These are phyloP conservation scores for Apiospora aurea DNA, from an alignment of 2,329 filamentous ascomycete genomes.

Conservation along the genomic window DNA sequence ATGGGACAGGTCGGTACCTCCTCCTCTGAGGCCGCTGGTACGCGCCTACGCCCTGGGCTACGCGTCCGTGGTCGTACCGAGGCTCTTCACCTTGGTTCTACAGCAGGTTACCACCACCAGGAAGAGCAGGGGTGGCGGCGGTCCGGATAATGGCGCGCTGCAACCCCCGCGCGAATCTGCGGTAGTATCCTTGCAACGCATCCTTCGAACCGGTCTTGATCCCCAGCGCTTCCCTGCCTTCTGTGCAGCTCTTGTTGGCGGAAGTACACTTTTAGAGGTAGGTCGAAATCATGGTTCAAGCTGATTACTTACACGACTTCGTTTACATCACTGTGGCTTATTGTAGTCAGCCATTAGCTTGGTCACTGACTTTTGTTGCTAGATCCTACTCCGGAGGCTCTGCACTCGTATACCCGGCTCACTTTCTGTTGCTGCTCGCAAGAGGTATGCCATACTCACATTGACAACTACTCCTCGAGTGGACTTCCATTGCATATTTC, in stretches of 20 bases:
- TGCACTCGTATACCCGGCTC: conserved; percentile 35
- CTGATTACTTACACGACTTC: background rate
- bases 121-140: conserved; percentile 43
- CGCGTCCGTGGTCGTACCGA: conserved; percentile 63
- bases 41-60: conserved; percentile 69
- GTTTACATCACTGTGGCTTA: conserved; percentile 2
- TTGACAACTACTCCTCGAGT: background rate
- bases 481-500: background rate
- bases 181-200: conserved; percentile 45
- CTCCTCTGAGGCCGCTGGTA: conserved; percentile 60
- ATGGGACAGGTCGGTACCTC: conserved; percentile 51
- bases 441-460: conserved; percentile 41
- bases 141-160: conserved; percentile 35
- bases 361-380: conserved; percentile 20
- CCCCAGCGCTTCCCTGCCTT: conserved; percentile 67
- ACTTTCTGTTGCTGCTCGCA: conserved; percentile 35
- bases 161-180: conserved; percentile 38
- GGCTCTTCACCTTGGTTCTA: conserved; percentile 61
- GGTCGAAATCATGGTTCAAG: conserved; percentile 32
- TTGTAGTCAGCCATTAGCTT: background rate
- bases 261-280: conserved; percentile 68
- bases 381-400: conserved; percentile 37
- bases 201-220: conserved; percentile 60
- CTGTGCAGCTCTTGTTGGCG: conserved; percentile 66
- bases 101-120: conserved; percentile 51